Evolutionary conservation across 2,329 filamentous ascomycete species (phyloP).

Genomic region (Aureobasidium sp.): DNA sequence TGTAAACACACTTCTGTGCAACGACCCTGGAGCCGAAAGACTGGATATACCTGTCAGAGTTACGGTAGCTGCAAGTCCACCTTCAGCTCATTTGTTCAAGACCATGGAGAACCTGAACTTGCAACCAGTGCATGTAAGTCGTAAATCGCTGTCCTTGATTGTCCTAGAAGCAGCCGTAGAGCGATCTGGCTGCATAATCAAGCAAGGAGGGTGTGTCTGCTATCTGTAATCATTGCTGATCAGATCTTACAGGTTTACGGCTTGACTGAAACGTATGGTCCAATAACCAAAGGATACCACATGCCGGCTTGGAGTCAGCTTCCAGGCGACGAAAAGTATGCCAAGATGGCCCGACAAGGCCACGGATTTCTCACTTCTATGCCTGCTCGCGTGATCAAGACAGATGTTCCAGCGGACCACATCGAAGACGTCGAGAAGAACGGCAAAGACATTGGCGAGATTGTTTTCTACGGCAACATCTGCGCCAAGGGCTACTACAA

Average conservation of each 20-base stretch:
- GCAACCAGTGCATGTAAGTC: slow-evolving; percentile 44
- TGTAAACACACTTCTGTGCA: slow-evolving; percentile 88
- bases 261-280: slow-evolving; percentile 80
- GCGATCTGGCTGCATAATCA: slow-evolving; percentile 27
- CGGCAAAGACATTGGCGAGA: slow-evolving; percentile 71
- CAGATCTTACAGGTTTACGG: slow-evolving; percentile 74
- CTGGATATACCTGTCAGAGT: slow-evolving; percentile 66
- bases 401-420: slow-evolving; percentile 56
- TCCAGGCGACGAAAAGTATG: slow-evolving; percentile 68
- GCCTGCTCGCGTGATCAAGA: slow-evolving; percentile 74
- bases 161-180: background rate
- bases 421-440: slow-evolving; percentile 62
- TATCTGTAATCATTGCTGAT: background rate
- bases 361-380: slow-evolving; percentile 83
- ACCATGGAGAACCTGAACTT: slow-evolving; percentile 86
- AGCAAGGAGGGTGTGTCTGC: too few species aligned
- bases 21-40: slow-evolving; percentile 63
- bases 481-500: slow-evolving; percentile 90
- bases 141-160: background rate
- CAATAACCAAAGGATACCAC: slow-evolving; percentile 88
- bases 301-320: slow-evolving; percentile 78
- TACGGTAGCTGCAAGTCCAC: slow-evolving; percentile 87
- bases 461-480: slow-evolving; percentile 86
- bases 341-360: slow-evolving; percentile 86
- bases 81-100: slow-evolving; percentile 83